phyloP scores from a whole-genome alignment of 805 yeast genomes.

The Wickerhamomyces silvicola region DNA sequence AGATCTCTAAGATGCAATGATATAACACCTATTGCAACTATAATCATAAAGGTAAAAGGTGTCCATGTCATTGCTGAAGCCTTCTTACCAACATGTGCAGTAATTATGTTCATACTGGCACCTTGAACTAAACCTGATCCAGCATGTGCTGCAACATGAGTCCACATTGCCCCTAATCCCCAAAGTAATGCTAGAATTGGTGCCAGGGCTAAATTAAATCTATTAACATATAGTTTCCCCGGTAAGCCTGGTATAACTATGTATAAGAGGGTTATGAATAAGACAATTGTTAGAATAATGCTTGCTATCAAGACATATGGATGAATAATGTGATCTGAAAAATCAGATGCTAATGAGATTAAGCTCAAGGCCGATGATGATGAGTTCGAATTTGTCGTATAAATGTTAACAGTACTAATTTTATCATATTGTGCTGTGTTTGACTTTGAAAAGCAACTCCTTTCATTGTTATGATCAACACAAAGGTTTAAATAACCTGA shows the following conservation, averaged over 20 bases:
- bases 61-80: constrained; percentile 60
- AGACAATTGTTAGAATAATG: constrained; percentile 35
- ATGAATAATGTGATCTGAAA: constrained; percentile 41
- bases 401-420: constrained; percentile 29
- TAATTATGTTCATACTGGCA: constrained; percentile 44
- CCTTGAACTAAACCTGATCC: constrained; percentile 36
- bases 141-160: constrained; percentile 48
- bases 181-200: constrained; percentile 39
- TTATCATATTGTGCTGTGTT: constrained; percentile 21
- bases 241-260: constrained; percentile 46
- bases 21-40: constrained; percentile 35
- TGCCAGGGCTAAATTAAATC: constrained; percentile 26
- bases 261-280: constrained; percentile 38
- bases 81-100: constrained; percentile 39
- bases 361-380: constrained; percentile 35
- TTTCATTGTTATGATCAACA: constrained; percentile 28
- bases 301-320: constrained; percentile 48
- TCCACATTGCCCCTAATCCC: constrained; percentile 64
- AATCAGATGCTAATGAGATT: constrained; percentile 38
- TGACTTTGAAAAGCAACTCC: constrained; percentile 32
- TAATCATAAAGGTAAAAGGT: constrained; percentile 41
- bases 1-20: constrained; percentile 29
- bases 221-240: constrained; percentile 21
- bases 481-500: constrained; percentile 58
- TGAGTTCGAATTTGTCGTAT: constrained; percentile 26